Evolutionary conservation across 768 basidiomycete genomes (phyloP).

Genomic region (Boletus rex-veris): DNA sequence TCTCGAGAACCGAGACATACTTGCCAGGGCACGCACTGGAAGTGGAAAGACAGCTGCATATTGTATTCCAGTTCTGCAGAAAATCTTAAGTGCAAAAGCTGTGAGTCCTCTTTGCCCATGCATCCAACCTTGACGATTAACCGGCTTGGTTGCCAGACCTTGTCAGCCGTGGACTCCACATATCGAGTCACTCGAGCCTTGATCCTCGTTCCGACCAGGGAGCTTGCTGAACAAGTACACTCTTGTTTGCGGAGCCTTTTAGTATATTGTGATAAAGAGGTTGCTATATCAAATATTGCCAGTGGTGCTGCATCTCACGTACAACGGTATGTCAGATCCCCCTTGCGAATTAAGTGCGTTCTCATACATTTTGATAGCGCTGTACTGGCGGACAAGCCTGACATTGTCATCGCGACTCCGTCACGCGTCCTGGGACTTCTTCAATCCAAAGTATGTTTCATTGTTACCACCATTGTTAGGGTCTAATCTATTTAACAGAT

Average conservation of each 20-base stretch:
- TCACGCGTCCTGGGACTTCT: constrained; percentile 64
- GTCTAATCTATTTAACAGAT: constrained; percentile 40
- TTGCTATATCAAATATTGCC: constrained; percentile 72
- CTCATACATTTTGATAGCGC: constrained; percentile 34
- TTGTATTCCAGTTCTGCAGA: constrained; percentile 86
- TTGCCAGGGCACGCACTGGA: constrained; percentile 92
- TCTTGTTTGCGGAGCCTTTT: constrained; percentile 61
- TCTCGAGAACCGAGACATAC: constrained; percentile 83
- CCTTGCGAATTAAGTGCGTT: background rate
- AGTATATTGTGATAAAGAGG: constrained; percentile 75
- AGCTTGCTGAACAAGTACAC: constrained; percentile 88
- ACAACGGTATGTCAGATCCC: constrained; percentile 51
- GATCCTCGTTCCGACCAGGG: constrained; percentile 86
- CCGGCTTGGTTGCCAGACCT: constrained; percentile 21
- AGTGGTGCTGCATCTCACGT: constrained; percentile 66
- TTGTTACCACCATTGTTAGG: background rate
- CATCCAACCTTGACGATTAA: background rate
- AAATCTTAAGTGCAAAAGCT: constrained; percentile 75
- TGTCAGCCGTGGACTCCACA: constrained; percentile 37
- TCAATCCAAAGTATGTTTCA: constrained; percentile 56
- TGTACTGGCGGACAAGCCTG: constrained; percentile 66
- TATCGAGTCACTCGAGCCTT: constrained; percentile 66
- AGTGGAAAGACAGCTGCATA: constrained; percentile 98
- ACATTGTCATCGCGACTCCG: constrained; percentile 78
- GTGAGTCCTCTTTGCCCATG: constrained; percentile 43